Base-by-base conservation (phyloP, 2,329 filamentous ascomycete species). In the Fusarium metavorans region DNA sequence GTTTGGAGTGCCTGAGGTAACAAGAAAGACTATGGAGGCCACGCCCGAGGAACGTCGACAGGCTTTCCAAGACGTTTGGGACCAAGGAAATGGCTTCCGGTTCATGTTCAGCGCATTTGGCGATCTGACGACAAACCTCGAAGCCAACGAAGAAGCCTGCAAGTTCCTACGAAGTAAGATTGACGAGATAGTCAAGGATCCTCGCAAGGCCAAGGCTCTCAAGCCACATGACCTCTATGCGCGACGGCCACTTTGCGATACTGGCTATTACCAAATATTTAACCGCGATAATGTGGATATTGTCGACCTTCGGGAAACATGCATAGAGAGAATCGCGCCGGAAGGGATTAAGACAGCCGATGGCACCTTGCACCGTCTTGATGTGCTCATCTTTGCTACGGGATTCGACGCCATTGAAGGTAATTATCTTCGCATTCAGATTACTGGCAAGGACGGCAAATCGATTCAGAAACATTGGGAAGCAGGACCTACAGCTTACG, bases 321-420 rank as follows among this genome's bases (percentile, higher is more conserved):
- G 32, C 6, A 57, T 57, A 0, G 76, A 79, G 5, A 73, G 77
- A 5, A 78, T 87, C 25, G 83, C 79, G 0, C 75, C 80, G 4
- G 80, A 74, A 0, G 86, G 85, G 0, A 79, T 87, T 54, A 72
- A 72, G 27, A 80, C 81, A 0, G 11, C n/a, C 1, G 80, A 82
- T 20, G 82, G 82, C 4, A 81, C 79, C 1, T 72, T 81, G 2
- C 71, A 82, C 39, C 70, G 72, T 14, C 69, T 81, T 6, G 85
- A 86, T 64, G 77, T 83, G 8, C 72, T 86, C 37, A 79, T 83
- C 64, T 79, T 84, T 45, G 52, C 52, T 10, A 57, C 52, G n/a
- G 52, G 52, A 16, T 57, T 57, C 6, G 52, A 57, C 16, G 52
- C 52, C 3, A 57, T 57, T n/a, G 52, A 57, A 37, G 52, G 52